Conservation (phyloP, 192 early-diverging fungal genomes). For the Phycomyces nitens region DNA sequence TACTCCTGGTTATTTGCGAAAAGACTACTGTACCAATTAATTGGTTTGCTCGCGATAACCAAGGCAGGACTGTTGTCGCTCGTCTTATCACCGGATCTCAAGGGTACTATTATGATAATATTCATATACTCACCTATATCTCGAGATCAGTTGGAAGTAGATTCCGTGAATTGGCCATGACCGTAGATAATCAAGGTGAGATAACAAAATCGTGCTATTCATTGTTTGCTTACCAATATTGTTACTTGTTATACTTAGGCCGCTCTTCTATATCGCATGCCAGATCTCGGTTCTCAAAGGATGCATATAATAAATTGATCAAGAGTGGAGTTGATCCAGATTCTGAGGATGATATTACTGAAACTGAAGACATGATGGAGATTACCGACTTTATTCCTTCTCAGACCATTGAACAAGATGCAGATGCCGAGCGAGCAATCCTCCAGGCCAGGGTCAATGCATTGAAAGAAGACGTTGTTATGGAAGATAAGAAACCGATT, state of each 20-base stretch:
- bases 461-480: background rate
- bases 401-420: constrained; percentile 35
- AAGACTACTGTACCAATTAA: constrained; percentile 4
- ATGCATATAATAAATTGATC: background rate
- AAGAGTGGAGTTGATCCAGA: background rate
- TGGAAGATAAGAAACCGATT: constrained; percentile 16
- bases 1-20: constrained; percentile 12
- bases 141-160: background rate
- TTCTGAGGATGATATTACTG: constrained; percentile 22
- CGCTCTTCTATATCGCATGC: background rate
- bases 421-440: constrained; percentile 18
- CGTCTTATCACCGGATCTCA: background rate
- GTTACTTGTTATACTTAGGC: background rate
- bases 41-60: constrained; percentile 13
- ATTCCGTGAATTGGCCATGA: background rate
- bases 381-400: constrained; percentile 24
- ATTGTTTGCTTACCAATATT: background rate
- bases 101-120: constrained; percentile 20
- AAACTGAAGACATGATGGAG: constrained; percentile 21
- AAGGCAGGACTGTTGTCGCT: constrained; percentile 13
- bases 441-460: constrained; percentile 14
- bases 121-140: constrained; percentile 11
- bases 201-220: too few relatives aligned
- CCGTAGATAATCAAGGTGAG: background rate
- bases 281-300: background rate